Conservation (phyloP, 768 basidiomycete species). For the Kondoa malvinella region DNA sequence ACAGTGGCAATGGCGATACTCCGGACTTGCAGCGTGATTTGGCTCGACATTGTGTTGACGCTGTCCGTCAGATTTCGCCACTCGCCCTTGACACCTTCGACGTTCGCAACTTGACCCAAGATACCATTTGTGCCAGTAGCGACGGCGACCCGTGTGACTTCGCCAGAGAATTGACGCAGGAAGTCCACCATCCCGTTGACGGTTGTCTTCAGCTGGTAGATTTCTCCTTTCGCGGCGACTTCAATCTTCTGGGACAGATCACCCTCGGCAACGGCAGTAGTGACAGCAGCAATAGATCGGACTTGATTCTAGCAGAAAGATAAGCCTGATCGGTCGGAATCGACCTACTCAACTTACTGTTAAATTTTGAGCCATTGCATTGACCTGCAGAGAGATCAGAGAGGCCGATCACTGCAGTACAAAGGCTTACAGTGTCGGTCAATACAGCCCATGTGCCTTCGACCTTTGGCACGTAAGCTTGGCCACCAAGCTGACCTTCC, state of each 20-base stretch:
- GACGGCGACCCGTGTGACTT: conserved; percentile 69
- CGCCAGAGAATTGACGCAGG: conserved; percentile 65
- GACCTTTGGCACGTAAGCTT: conserved; percentile 33
- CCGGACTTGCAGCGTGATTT: conserved; percentile 38
- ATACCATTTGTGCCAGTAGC: conserved; percentile 85
- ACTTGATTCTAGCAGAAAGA: conserved; percentile 28
- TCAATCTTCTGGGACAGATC: conserved; percentile 83
- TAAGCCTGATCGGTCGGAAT: conserved; percentile 24
- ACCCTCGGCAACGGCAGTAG: conserved; percentile 73
- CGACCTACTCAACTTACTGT: neutral
- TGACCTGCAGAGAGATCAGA: conserved; percentile 46
- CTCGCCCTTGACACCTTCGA: conserved; percentile 79
- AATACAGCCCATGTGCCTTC: conserved; percentile 18
- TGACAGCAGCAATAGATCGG: conserved; percentile 42
- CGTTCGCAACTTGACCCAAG: conserved; percentile 73
- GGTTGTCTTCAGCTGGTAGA: conserved; percentile 42
- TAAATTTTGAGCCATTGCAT: conserved; percentile 49
- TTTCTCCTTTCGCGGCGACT: conserved; percentile 68
- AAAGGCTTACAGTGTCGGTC: conserved; percentile 29
- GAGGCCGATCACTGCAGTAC: conserved; percentile 37
- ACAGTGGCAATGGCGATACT: conserved; percentile 28
- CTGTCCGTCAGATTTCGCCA: conserved; percentile 80
- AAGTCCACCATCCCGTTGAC: conserved; percentile 85
- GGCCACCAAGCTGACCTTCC: conserved; percentile 32
- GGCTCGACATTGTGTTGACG: conserved; percentile 46